Evolutionary conservation across 306 rosid species (phyloP).

Genomic region (Vigna angularis): DNA sequence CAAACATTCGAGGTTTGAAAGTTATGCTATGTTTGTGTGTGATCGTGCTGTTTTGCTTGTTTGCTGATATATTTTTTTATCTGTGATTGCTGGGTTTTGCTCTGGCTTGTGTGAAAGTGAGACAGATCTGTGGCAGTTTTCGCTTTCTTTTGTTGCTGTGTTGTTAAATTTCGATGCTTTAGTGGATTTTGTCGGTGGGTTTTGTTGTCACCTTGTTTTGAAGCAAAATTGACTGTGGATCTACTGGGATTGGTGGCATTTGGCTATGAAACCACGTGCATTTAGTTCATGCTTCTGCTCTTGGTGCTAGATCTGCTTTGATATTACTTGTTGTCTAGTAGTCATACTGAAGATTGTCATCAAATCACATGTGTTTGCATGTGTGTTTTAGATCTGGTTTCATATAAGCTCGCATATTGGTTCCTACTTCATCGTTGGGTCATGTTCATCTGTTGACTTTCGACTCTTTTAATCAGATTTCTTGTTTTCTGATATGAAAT

Average conservation of each 20-base stretch:
- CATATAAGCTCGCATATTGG: neutral
- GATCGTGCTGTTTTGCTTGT: conserved; percentile 1
- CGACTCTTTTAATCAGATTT: neutral
- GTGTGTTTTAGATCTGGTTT: conserved; percentile 54
- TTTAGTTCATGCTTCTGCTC: conserved; percentile 19
- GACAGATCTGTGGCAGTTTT: conserved; percentile 55
- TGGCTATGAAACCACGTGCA: conserved; percentile 18
- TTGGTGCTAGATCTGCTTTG: conserved; percentile 52
- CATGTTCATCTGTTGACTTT: conserved; percentile 32
- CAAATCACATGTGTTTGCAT: neutral
- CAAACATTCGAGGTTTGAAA: conserved; percentile 10
- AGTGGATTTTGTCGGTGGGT: conserved; percentile 21
- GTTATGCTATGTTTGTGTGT: neutral
- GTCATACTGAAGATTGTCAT: conserved; percentile 3
- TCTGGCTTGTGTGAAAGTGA: conserved; percentile 24
- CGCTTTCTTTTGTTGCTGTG: neutral
- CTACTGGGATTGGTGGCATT: conserved; percentile 44
- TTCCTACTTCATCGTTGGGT: neutral
- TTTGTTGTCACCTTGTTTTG: conserved; percentile 37
- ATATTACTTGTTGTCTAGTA: conserved; percentile 43
- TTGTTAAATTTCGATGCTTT: conserved; percentile 6
- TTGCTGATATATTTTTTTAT: neutral
- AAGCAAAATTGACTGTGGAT: conserved; percentile 39
- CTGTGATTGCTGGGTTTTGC: conserved; percentile 27
- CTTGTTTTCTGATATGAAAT: neutral